Percentiles rank a stretch among this genome's conserved stretches.
phyloP scores from a whole-genome alignment of 2,329 filamentous ascomycete species.

The Emergomyces pasteurianus region DNA sequence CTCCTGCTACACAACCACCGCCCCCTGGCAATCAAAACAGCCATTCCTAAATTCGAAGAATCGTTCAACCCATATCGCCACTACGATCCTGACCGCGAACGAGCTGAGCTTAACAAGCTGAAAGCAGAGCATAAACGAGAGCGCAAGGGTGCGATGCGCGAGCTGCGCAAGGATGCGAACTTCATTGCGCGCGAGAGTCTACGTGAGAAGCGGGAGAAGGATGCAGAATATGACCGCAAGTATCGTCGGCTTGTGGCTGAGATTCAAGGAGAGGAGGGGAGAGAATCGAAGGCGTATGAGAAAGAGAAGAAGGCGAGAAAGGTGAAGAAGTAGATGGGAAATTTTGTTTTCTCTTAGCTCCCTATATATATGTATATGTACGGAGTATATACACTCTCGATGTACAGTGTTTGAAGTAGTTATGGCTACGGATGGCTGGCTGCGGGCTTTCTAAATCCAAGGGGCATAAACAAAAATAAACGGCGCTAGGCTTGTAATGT shows the following conservation, averaged over 20 bases:
- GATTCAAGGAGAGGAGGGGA: conserved; percentile 88
- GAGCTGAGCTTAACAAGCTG: conserved; percentile 72
- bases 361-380: background rate
- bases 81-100: conserved; percentile 90
- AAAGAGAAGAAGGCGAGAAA: conserved; percentile 68
- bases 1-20: conserved; percentile 82
- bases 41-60: conserved; percentile 92
- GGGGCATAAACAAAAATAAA: background rate
- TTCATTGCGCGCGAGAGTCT: conserved; percentile 88
- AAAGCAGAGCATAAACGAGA: conserved; percentile 88
- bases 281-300: conserved; percentile 79
- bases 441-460: background rate
- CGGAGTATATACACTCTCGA: no score
- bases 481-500: background rate
- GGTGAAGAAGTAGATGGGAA: conserved; percentile 38
- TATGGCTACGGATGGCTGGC: background rate
- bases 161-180: conserved; percentile 87
- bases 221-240: conserved; percentile 92
- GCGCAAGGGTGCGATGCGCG: conserved; percentile 85
- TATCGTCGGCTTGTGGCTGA: conserved; percentile 83
- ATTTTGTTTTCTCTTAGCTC: background rate
- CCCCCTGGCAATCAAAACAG: conserved; percentile 75
- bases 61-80: conserved; percentile 88
- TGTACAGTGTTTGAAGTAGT: background rate
- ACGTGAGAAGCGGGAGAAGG: conserved; percentile 82